Percentiles rank a stretch among this genome's conserved stretches.
Conservation (phyloP, 2,329 filamentous ascomycete genomes). For the Calcarisporium arbuscula region DNA sequence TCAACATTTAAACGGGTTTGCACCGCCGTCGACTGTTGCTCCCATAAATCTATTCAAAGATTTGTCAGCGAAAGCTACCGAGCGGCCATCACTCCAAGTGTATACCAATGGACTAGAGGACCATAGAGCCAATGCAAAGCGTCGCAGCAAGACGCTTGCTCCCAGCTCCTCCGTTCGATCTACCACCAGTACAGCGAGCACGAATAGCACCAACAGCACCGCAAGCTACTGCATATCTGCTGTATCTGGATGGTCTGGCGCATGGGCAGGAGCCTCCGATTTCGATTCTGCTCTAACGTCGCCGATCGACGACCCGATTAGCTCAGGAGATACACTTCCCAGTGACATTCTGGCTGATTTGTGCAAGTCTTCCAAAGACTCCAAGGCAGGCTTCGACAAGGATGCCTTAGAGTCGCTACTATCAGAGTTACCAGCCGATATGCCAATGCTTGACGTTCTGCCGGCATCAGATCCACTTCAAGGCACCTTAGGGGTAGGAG, state of each 20-base stretch:
- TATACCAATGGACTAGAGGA: constrained; percentile 29
- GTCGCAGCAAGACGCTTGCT: constrained; percentile 36
- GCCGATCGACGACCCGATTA: constrained; percentile 34
- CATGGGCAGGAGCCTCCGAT: constrained; percentile 33
- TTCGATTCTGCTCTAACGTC: constrained; percentile 40
- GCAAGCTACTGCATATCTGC: constrained; percentile 40
- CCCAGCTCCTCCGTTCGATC: constrained; percentile 44
- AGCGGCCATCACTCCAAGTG: constrained; percentile 32
- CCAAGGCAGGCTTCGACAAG: constrained; percentile 20
- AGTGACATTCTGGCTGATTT: constrained; percentile 15
- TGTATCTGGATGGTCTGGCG: constrained; percentile 34
- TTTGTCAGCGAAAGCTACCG: constrained; percentile 10
- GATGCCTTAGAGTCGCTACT: constrained; percentile 22
- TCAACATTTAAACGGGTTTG: too few species aligned
- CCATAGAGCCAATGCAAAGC: constrained; percentile 20
- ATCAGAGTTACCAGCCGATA: constrained; percentile 37
- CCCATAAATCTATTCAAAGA: constrained; percentile 17
- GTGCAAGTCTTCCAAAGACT: constrained; percentile 16
- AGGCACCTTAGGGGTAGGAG: constrained; percentile 24
- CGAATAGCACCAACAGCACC: constrained; percentile 28
- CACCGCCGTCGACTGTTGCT: constrained; percentile 17
- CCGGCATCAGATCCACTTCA: constrained; percentile 19
- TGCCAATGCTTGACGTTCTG: constrained; percentile 26
- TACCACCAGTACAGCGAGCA: constrained; percentile 33
- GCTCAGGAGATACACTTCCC: constrained; percentile 24